Conservation (phyloP, 345 rosid species). For the Hypericum perforatum region DNA sequence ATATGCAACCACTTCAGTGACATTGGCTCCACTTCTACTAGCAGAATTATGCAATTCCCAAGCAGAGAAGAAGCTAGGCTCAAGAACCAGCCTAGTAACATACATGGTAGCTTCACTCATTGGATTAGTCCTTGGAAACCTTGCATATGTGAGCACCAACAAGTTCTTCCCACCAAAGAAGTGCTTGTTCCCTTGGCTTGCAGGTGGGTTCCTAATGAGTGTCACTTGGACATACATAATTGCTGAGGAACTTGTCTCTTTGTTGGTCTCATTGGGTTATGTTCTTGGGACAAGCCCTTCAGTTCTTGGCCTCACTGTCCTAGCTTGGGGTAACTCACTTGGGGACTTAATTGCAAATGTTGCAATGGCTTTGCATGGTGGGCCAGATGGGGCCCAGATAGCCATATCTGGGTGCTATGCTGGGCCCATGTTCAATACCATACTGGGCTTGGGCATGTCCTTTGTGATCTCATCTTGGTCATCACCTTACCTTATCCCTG, state of each 20-base stretch:
- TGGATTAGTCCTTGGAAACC: conserved; percentile 48
- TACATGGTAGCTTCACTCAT: conserved; percentile 39
- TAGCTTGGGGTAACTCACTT: conserved; percentile 90
- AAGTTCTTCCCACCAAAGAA: conserved; percentile 53
- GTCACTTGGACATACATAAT: conserved; percentile 80
- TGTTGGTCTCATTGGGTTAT: conserved; percentile 54
- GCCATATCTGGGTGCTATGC: conserved; percentile 92
- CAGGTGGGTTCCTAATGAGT: conserved; percentile 80
- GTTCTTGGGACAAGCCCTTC: conserved; percentile 72
- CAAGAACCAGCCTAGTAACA: conserved; percentile 28
- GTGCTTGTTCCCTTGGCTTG: conserved; percentile 58
- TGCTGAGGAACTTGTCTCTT: conserved; percentile 71
- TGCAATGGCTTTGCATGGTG: conserved; percentile 71
- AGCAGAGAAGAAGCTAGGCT: conserved; percentile 18
- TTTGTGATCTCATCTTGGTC: conserved; percentile 62
- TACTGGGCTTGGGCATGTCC: conserved; percentile 68
- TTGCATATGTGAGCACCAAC: conserved; percentile 51
- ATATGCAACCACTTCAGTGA: conserved; percentile 50
- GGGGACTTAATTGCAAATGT: conserved; percentile 83
- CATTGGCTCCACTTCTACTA: conserved; percentile 59
- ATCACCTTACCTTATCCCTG: conserved; percentile 39
- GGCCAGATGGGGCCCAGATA: conserved; percentile 67
- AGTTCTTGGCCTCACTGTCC: conserved; percentile 70
- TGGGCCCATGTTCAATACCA: conserved; percentile 78
- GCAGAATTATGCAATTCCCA: conserved; percentile 48